Base-by-base conservation (phyloP, 2,329 filamentous ascomycete genomes). In the Berkeleyomyces rouxiae region DNA sequence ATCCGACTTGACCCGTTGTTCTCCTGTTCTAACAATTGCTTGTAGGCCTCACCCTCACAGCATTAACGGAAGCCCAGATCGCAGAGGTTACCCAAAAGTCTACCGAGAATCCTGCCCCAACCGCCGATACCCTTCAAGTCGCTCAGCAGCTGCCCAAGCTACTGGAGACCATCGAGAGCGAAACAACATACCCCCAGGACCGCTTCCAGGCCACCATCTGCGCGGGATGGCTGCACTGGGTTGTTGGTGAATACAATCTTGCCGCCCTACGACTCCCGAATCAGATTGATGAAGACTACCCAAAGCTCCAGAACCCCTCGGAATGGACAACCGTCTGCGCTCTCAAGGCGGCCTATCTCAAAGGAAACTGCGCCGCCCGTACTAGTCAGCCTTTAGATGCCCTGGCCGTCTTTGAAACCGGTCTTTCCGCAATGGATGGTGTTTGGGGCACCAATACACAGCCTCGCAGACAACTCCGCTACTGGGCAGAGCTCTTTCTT, bases 251-350 rank as follows among this genome's bases (percentile, higher is more conserved):
- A 67, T 87, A 87, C 66, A 76, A 75, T 0, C 71, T 82, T 49
- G 85, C 86, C 44, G 73, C 81, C 49, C 74, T 75, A 43, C 80
- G 77, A 63, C 75, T 95, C 11, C 88, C 88, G 3, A 78, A 77
- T 64, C 80, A 82, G 66, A 77, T 88, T 59, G 79, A 80, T 57
- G 75, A 78, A 53, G 78, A 81, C 40, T 75, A 82, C 64, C 71
- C 78, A 37, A 74, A 76, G 46, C 71, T 84, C 62, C 78, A 80
- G 57, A 74, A 75, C n/a, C 72, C 75, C n/a, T 81, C 82, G 2
- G 82, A 85, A 70, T 96, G 90, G 90, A 89, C 89, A 2, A 85
- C 83, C 66, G 86, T 93, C 23, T 95, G 89, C 73, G 81, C 86
- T 37, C 77, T 93, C 62, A 95, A 92, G 72, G 83, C 84, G 23